Base-by-base conservation (phyloP, 768 basidiomycete genomes). In the Rhodotorula toruloides region DNA sequence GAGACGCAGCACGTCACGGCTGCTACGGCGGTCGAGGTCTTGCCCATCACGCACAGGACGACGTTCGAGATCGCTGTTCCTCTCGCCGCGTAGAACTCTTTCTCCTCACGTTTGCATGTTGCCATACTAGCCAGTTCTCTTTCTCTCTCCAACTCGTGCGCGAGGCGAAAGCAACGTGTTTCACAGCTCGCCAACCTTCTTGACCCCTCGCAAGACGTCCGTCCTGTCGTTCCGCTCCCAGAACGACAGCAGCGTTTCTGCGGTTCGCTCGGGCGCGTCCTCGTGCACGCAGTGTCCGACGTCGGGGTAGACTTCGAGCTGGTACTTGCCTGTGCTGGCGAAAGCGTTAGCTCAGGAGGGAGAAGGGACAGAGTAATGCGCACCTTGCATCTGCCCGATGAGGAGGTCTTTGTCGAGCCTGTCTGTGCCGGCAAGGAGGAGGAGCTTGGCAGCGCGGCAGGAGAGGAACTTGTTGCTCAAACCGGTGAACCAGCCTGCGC, bases 241-340 rank as follows among this genome's bases (percentile, higher is more conserved):
- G 76, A 97, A 99, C 58, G 89, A 87, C 9, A 90, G 83, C 61
- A 97, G 74, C 32, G 89, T 84, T 69, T 88, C 85, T 6, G 93
- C 91, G 16, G 92, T 78, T 29, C 82, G 82, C 12, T 81, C 84
- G 0, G 94, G 94, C 74, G 93, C 85, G 74, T 99, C 94, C 89
- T 97, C 94, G 52, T 98, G 94, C 31, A 99, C 76, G 80, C 96
- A 89, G 75, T 99, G 96, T 0, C 96, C 94, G 1, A 90, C 90
- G 40, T 86, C 85, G 14, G 85, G 83, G 65, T 94, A 83, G 43
- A 99, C 91, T 31, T 83, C 86, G 76, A 97, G 82, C 78, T 97
- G 94, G 78, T 97, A 99, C 77, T 96, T 97, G 39, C 85, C 83
- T 76, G 76, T 9, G 39, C 25, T 47, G 16, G 13, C 14, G 12